Conservation (phyloP, 768 basidiomycete species). For the Gloeophyllum trabeum region DNA sequence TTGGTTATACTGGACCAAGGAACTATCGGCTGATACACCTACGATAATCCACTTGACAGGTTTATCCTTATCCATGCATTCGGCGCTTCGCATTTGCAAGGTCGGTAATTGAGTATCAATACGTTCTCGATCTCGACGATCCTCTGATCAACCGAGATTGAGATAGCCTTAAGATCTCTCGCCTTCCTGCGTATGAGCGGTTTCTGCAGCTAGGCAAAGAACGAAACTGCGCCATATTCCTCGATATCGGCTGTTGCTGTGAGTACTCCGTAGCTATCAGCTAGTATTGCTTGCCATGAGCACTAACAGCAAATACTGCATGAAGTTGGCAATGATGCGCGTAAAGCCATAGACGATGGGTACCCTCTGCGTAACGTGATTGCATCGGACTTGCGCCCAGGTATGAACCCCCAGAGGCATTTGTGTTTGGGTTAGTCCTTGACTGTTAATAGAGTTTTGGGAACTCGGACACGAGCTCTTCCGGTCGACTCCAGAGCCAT, state of each 20-base stretch:
- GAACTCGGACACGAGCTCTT: constrained; percentile 52
- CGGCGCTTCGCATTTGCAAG: constrained; percentile 13
- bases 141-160: background rate
- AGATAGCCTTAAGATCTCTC: constrained; percentile 13
- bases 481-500: constrained; percentile 34
- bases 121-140: too few relatives aligned
- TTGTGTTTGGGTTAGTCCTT: background rate
- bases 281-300: too few relatives aligned
- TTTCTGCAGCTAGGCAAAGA: constrained; percentile 25
- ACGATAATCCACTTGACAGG: constrained; percentile 5
- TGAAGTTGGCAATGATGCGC: constrained; percentile 29
- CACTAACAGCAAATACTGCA: background rate
- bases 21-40: background rate
- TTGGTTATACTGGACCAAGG: background rate
- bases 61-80: constrained; percentile 21
- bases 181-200: constrained; percentile 13
- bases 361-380: constrained; percentile 28
- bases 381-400: constrained; percentile 24
- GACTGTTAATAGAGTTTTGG: constrained; percentile 37
- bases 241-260: constrained; percentile 38
- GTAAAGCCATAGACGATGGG: constrained; percentile 30
- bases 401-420: constrained; percentile 10
- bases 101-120: constrained; percentile 7
- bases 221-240: constrained; percentile 23
- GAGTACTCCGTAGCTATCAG: too few relatives aligned